Conservation (phyloP, 169 alveolate species). For the Babesia ovis region DNA sequence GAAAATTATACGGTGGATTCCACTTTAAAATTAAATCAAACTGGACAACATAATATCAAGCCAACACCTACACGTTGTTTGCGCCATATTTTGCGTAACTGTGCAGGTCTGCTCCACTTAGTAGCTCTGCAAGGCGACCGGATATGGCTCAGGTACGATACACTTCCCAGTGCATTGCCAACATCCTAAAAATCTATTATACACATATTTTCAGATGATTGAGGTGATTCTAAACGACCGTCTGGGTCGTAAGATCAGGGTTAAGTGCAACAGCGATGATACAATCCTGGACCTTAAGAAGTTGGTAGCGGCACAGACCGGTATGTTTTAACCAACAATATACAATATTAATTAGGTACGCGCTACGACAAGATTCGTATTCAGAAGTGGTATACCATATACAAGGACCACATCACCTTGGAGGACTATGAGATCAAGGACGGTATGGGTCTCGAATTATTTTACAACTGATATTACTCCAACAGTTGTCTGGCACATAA, state of each 20-base stretch:
- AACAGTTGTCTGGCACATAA: too few relatives aligned
- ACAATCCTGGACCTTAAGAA: slow-evolving; percentile 95
- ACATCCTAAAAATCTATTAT: background rate
- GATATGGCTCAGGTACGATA: slow-evolving; percentile 63
- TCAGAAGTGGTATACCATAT: slow-evolving; percentile 94
- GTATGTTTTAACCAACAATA: slow-evolving; percentile 48
- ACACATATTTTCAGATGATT: slow-evolving; percentile 78
- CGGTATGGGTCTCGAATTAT: slow-evolving; percentile 97
- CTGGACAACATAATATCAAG: background rate
- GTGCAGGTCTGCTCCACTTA: too few relatives aligned
- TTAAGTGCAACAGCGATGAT: slow-evolving; percentile 96
- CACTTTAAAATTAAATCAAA: slow-evolving; percentile 1
- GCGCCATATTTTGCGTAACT: background rate
- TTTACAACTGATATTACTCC: slow-evolving; percentile 95
- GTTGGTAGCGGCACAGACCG: slow-evolving; percentile 97
- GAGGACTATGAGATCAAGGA: slow-evolving; percentile 98
- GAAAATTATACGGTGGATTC: background rate
- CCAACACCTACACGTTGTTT: background rate
- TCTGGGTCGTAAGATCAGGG: slow-evolving; percentile 96
- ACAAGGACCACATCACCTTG: slow-evolving; percentile 97
- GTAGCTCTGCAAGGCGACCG: background rate
- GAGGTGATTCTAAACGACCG: slow-evolving; percentile 97
- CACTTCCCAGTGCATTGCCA: background rate
- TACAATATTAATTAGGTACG: slow-evolving; percentile 81
- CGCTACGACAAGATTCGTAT: slow-evolving; percentile 95